phyloP scores from a whole-genome alignment of 2,329 filamentous ascomycete species.

The Stagonosporopsis chrysanthemi region DNA sequence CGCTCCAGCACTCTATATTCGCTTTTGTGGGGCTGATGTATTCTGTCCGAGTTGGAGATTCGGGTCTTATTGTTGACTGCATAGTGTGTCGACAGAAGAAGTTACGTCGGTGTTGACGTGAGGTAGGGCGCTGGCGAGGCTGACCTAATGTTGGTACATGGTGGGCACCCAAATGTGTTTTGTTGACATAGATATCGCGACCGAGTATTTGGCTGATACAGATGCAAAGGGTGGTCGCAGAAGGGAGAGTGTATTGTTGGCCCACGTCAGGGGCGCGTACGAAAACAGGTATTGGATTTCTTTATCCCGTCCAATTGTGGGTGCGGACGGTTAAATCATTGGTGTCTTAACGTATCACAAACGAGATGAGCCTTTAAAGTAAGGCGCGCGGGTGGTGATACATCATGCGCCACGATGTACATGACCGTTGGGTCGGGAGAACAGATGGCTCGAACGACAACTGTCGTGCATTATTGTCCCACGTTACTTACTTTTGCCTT shows the following conservation, averaged over 20 bases:
- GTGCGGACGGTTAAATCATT: background rate
- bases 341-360: constrained; percentile 18
- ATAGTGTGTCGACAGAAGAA: background rate
- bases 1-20: constrained; percentile 7
- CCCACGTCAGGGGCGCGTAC: background rate
- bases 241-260: background rate
- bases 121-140: constrained; percentile 6
- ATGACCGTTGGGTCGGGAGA: constrained; percentile 18
- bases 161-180: background rate
- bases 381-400: constrained; percentile 21
- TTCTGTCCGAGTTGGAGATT: constrained; percentile 4
- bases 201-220: background rate
- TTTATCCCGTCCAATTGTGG: constrained; percentile 9
- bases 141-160: background rate
- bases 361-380: constrained; percentile 13
- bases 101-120: background rate
- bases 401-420: constrained; percentile 18
- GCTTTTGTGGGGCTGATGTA: constrained; percentile 1
- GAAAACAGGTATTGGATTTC: constrained; percentile 14
- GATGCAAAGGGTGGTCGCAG: background rate
- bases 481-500: constrained; percentile 24
- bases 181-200: background rate
- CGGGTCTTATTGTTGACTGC: constrained; percentile 12
- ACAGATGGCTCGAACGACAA: constrained; percentile 26
- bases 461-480: constrained; percentile 17